Evolutionary conservation across 1,139 yeast species (phyloP), one percentile per base, ranked within the genome.

Genomic region (Yamadazyma diospyri): DNA sequence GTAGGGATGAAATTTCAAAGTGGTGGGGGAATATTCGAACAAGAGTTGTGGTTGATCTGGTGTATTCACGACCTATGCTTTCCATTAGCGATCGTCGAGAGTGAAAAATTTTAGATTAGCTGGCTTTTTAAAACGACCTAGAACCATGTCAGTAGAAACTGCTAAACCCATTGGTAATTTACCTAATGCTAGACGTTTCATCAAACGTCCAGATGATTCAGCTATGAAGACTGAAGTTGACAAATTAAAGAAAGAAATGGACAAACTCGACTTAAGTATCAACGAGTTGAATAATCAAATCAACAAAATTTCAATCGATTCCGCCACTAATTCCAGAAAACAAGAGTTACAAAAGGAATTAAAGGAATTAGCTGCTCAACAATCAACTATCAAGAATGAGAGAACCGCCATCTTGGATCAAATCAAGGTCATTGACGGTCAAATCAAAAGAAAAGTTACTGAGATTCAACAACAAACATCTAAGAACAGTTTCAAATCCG

Each of bases 201-300:
- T 81, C 60, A 81, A 81, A 59, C 79, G 83, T 56, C 94, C 95
- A 40, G 94, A 88, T 57, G 78, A 76, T 55, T 64, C 76, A 47
- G 75, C 61, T 32, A 59, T 68, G 56, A 84, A 82, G 56, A 72
- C 71, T 43, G 72, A 76, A 49, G 57, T 86, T 44, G 76, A 71
- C 30, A 69, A 66, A 34, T 67, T 85, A 48, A 77, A 78, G 49
- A 72, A 72, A 30, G 85, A 83, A 53, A 76, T 89, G 59, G 79
- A 81, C 54, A 76, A 72, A 51, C 73, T 84, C 59, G 92, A 85
- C 55, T 60, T 63, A 40, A 55, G 61, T 29, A 56, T 66, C 48
- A 59, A 57, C 35, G 69, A 67, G 41, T 40, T 72, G 45, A 61
- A 57, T 37, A 58, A 61, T 29, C 69, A 73, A 47, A 61, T 74